phyloP scores from a whole-genome alignment of 768 basidiomycete genomes.

The Infundibulicybe gibba region DNA sequence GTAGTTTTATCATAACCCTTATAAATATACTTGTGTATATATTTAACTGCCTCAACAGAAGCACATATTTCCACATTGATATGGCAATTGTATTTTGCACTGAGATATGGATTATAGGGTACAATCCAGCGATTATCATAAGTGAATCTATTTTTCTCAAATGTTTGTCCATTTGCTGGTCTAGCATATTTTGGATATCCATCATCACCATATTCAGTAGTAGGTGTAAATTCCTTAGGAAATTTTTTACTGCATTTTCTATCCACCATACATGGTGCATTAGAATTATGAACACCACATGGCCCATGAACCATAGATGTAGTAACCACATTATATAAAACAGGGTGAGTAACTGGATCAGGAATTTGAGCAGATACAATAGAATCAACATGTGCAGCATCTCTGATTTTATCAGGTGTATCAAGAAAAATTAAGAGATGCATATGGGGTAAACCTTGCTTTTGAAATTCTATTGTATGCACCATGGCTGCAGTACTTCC shows the following conservation, averaged over 20 bases:
- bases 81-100: constrained; percentile 35
- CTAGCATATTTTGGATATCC: constrained; percentile 35
- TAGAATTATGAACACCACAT: constrained; percentile 29
- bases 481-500: too few relatives aligned
- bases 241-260: constrained; percentile 37
- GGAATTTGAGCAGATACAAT: constrained; percentile 40
- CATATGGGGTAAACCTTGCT: constrained; percentile 50
- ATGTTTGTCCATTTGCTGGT: constrained; percentile 26
- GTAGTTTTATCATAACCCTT: constrained; percentile 42
- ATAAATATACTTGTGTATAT: constrained; percentile 47
- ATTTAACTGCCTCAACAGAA: constrained; percentile 37
- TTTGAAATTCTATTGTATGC: constrained; percentile 43
- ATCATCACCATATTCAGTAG: constrained; percentile 31
- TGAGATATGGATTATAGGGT: constrained; percentile 32
- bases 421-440: constrained; percentile 45
- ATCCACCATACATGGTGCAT: constrained; percentile 37
- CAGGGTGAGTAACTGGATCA: constrained; percentile 30
- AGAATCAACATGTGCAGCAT: constrained; percentile 32
- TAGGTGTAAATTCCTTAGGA: constrained; percentile 32
- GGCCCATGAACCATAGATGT: constrained; percentile 47
- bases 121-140: constrained; percentile 40
- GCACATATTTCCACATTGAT: constrained; percentile 45
- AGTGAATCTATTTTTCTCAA: constrained; percentile 12
- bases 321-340: constrained; percentile 35
- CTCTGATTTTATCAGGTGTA: constrained; percentile 23